Base-by-base conservation (phyloP, 495 filamentous ascomycete genomes). In the Barbatosphaeria neglecta region DNA sequence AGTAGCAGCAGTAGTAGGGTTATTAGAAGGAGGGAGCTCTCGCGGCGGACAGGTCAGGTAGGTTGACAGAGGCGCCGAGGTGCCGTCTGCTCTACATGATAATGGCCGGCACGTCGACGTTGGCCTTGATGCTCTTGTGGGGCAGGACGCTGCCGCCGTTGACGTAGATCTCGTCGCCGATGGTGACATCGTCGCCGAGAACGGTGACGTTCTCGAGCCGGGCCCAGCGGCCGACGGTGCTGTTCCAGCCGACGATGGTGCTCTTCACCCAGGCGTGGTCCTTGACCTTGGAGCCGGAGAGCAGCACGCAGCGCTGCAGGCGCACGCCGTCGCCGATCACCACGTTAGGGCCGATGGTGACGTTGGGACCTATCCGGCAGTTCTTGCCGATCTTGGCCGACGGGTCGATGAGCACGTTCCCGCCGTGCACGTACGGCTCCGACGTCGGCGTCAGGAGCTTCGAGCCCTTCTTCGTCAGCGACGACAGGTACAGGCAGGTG, bases 221-320 rank as follows among this genome's bases (percentile, higher is more conserved):
- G 47, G 92, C 90, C 92, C 92, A 99, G 56, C 81, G 82, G 50
- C 92, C 92, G 28, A 99, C 87, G 27, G 82, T 83, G 74, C 87
- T 94, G 73, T 97, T 97, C 92, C 92, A 99, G 54, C 92, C 92
- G 11, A 99, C 90, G 61, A 99, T 99, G 54, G 92, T 94, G 56
- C 85, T 90, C 79, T 99, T 99, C 63, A 99, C 79, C 92, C 92
- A 99, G 10, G 92, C 92, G 65, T 99, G 92, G 64, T 99, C 92
- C 78, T 96, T 97, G 61, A 95, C 85, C 71, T 89, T 96, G 62
- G 83, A 83, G 56, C 87, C 84, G 48, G 81, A 78, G 49, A 99
- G 75, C 16, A 99, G 67, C 22, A 97, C 93, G 63, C 87, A 95
- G 47, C 92, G 83, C 69, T 99, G 92, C 55, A 99, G 74, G 46